Evolutionary conservation across 331 rosid genomes (phyloP), one percentile per base, ranked within the genome.

Genomic region (Ulmus americana): DNA sequence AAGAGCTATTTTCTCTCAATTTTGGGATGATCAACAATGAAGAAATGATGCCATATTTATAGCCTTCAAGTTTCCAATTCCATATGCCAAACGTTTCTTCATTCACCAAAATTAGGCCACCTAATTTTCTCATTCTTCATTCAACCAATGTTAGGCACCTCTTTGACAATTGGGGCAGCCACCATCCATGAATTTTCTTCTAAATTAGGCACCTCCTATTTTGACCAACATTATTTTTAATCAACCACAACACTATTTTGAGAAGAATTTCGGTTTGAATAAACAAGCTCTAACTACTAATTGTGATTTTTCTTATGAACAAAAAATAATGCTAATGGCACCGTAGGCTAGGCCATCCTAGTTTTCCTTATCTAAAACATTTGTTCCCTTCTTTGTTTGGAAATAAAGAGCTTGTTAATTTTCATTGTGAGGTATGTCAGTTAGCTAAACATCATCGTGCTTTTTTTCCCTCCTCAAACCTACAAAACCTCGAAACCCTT

Each of bases 241-340:
- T 18, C 20, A 18, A 18, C 20, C 20, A 18, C 20, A 18, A 18
- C 20, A 18, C 42, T 62, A 45, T n/a, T 45, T 46, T 9, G 53
- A 41, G 65, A 8, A 45, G 16, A 14, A 43, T 7, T 4, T 8
- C 20, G 6, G 7, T 0, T 51, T 51, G 55, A 51, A 51, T 51
- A 51, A 51, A 51, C 28, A 51, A 51, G 22, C 55, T 51, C 55
- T 11, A 51, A 51, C 22, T 51, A 7, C 8, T 14, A 52, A 9
- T 15, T 52, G 55, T 51, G 22, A 51, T 15, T 51, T 18, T 51
- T 18, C 14, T 7, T 51, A 0, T 11, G 28, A 51, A 51, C n/a
- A 51, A 51, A 51, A 55, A 55, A 55, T 55, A 55, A 55, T 55
- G 42, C 7, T 55, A n/a, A 5, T 16, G 41, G 42, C n/a, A 55